A percentile compares a stretch with the other conserved stretches of the same genome.
phyloP scores from a whole-genome alignment of 2,329 filamentous ascomycete genomes.

The Canariomyces notabilis region DNA sequence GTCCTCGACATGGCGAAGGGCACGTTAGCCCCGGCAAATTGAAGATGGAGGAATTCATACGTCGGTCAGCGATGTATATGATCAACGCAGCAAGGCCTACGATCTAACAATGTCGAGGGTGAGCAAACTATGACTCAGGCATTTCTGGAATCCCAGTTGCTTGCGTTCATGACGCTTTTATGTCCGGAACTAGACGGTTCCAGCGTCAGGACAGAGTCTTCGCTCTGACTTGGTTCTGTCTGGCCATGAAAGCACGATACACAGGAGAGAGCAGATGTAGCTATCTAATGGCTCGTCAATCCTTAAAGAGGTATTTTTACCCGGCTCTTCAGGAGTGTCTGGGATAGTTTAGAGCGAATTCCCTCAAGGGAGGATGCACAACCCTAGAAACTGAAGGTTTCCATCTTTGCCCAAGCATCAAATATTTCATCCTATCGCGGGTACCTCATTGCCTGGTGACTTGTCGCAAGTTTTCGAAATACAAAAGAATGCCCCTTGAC shows the following conservation, averaged over 20 bases:
- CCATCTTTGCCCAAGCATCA: too few species aligned
- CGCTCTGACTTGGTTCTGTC: too few species aligned
- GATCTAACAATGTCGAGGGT: not conserved
- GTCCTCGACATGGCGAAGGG: constrained; percentile 1
- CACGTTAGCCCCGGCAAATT: constrained; percentile 5
- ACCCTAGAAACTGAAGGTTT: too few species aligned
- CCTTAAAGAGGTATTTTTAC: not conserved
- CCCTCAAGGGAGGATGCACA: too few species aligned
- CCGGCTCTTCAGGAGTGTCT: not conserved
- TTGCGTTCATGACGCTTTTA: not conserved
- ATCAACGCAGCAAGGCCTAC: constrained; percentile 13
- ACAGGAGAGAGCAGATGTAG: not conserved
- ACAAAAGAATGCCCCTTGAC: too few species aligned
- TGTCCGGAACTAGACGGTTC: not conserved
- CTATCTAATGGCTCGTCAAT: not conserved
- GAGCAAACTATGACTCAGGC: not conserved
- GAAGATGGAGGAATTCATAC: constrained; percentile 18
- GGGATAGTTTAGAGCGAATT: not conserved
- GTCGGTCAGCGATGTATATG: constrained; percentile 14
- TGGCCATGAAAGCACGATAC: too few species aligned
- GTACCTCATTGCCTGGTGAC: too few species aligned
- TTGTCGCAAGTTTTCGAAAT: too few species aligned
- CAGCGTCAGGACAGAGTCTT: not conserved
- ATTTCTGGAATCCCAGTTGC: not conserved
- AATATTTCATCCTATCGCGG: too few species aligned